A percentile compares a stretch with the other conserved stretches of the same genome.
These are phyloP conservation scores for Fusarium temperatum DNA, from an alignment of 2,329 filamentous ascomycete genomes.

Conservation along the genomic window DNA sequence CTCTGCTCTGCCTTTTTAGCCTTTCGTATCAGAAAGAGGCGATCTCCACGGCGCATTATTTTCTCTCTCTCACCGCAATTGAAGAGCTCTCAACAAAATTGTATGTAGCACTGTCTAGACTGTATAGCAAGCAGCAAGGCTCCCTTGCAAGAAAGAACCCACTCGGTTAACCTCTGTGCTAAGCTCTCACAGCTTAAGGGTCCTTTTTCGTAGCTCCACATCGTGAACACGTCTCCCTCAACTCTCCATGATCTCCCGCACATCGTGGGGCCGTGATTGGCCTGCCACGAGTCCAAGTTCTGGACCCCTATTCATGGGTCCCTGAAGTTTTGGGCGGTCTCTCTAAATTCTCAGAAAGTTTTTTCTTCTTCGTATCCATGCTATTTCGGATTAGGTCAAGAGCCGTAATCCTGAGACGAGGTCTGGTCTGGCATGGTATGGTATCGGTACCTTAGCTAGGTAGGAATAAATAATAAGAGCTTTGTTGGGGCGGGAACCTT, in stretches of 20 bases:
- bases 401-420: conserved; percentile 13
- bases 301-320: conserved; percentile 40
- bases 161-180: conserved; percentile 17
- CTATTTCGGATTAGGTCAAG: conserved; percentile 39
- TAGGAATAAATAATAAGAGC: conserved; percentile 14
- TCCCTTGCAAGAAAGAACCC: conserved; percentile 4
- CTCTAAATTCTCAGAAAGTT: neutral
- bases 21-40: neutral
- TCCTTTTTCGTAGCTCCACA: conserved; percentile 8
- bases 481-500: conserved; percentile 12
- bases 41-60: neutral
- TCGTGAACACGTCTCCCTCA: conserved; percentile 20
- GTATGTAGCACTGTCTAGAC: neutral
- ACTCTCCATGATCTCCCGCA: conserved; percentile 38
- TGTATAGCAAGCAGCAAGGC: conserved; percentile 6
- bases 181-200: conserved; percentile 19
- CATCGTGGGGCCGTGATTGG: conserved; percentile 37
- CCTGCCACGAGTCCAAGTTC: conserved; percentile 7
- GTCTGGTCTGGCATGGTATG: neutral
- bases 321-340: conserved; percentile 2
- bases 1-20: neutral
- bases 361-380: conserved; percentile 16
- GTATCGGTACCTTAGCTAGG: neutral
- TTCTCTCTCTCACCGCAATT: conserved; percentile 8
- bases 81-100: conserved; percentile 15